phyloP scores from a whole-genome alignment of 495 filamentous ascomycete genomes.

The Penicillium malachiteum region DNA sequence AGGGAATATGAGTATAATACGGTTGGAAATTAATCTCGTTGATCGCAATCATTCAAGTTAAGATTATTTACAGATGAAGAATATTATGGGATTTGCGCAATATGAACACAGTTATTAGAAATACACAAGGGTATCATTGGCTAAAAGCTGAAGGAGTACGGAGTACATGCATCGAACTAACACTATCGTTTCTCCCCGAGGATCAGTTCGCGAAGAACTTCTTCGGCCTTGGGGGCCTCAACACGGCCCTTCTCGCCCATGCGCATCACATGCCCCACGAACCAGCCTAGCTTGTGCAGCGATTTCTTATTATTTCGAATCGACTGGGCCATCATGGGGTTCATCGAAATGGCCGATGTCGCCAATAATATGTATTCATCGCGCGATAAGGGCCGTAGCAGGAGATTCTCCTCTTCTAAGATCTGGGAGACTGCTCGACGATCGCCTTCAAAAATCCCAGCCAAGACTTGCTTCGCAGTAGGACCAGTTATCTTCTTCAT shows the following conservation, averaged over 20 bases:
- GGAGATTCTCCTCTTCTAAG: slow-evolving; percentile 65
- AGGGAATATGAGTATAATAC: neutral
- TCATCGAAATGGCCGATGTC: slow-evolving; percentile 42
- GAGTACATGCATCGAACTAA: slow-evolving; percentile 13
- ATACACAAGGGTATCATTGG: slow-evolving; percentile 4
- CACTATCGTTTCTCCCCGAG: slow-evolving; percentile 22
- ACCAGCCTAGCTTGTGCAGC: slow-evolving; percentile 76
- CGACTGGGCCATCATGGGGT: slow-evolving; percentile 62
- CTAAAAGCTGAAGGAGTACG: neutral
- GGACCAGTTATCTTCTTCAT: slow-evolving; percentile 69
- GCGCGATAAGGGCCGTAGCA: slow-evolving; percentile 56
- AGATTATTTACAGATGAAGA: neutral
- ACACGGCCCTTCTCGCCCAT: slow-evolving; percentile 72
- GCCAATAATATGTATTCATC: slow-evolving; percentile 49
- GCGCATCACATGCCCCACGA: slow-evolving; percentile 90
- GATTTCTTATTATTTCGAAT: slow-evolving; percentile 65
- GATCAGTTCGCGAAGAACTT: slow-evolving; percentile 58
- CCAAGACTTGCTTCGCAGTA: slow-evolving; percentile 72
- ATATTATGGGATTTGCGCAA: neutral
- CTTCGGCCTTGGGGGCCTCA: slow-evolving; percentile 71
- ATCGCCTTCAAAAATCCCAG: slow-evolving; percentile 56
- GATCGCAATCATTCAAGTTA: neutral
- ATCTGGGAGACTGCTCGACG: slow-evolving; percentile 54
- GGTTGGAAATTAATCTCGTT: neutral
- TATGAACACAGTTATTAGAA: neutral